A percentile compares a stretch with the other conserved stretches of the same genome.
Evolutionary conservation across 129 eudicot genomes (phyloP).

Genomic region (Lactuca sativa): DNA sequence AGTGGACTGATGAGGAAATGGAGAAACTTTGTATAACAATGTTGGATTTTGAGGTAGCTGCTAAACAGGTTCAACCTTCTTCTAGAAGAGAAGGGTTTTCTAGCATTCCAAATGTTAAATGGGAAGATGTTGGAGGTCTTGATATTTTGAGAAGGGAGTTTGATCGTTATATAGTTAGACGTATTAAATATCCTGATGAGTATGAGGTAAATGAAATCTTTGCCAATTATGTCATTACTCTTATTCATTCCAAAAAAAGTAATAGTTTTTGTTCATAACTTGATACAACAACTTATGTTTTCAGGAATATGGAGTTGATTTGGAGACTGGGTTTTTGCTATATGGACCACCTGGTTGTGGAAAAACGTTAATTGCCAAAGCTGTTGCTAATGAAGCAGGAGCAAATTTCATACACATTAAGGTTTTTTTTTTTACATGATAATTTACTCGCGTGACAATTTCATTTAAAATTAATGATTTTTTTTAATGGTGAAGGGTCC

Average conservation of each 20-base stretch:
- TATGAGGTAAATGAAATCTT: conserved; percentile 47
- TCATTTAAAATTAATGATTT: neutral
- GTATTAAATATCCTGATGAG: conserved; percentile 64
- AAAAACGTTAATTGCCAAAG: conserved; percentile 89
- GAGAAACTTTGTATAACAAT: conserved; percentile 65
- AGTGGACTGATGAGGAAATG: conserved; percentile 74
- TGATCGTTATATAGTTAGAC: conserved; percentile 66
- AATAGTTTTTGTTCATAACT: neutral
- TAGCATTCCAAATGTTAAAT: conserved; percentile 66
- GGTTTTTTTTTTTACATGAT: conserved; percentile 38
- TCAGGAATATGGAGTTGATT: conserved; percentile 64
- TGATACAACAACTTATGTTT: neutral
- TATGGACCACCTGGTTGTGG: conserved; percentile 99
- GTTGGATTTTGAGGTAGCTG: conserved; percentile 68
- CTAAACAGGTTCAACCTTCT: conserved; percentile 66
- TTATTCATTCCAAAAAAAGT: neutral
- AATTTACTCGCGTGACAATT: neutral
- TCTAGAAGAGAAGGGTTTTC: conserved; percentile 94
- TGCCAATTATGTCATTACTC: neutral
- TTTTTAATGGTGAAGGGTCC: conserved; percentile 62
- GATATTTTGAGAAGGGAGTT: conserved; percentile 58
- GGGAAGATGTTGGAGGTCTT: conserved; percentile 98
- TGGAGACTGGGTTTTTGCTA: conserved; percentile 80
- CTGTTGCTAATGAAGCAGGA: conserved; percentile 97
- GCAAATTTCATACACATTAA: conserved; percentile 90